A percentile compares a stretch with the other conserved stretches of the same genome.
phyloP scores from a whole-genome alignment of 2,329 filamentous ascomycete species.

The Berkeleyomyces rouxiae region DNA sequence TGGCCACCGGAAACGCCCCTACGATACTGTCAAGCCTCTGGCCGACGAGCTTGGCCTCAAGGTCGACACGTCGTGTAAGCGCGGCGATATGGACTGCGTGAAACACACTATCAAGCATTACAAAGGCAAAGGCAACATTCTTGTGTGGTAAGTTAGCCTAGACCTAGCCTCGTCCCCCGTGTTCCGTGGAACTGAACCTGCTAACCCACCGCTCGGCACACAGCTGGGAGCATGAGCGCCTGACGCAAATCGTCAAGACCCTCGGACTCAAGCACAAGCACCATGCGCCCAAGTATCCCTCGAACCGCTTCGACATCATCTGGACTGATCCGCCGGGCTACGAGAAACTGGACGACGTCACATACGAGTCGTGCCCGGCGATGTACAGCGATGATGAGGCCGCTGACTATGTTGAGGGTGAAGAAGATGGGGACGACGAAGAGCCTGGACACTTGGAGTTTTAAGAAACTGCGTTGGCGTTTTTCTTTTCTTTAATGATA shows the following conservation, averaged over 20 bases:
- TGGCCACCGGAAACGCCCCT: slow-evolving; percentile 35
- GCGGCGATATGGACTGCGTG: slow-evolving; percentile 39
- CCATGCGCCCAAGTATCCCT: slow-evolving; percentile 31
- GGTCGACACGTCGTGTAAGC: slow-evolving; percentile 38
- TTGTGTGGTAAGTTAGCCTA: slow-evolving; percentile 31
- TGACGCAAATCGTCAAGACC: slow-evolving; percentile 34
- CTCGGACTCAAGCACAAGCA: slow-evolving; percentile 31
- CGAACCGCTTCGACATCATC: slow-evolving; percentile 35
- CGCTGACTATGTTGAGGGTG: not conserved
- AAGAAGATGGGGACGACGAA: not conserved
- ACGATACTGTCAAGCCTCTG: slow-evolving; percentile 39
- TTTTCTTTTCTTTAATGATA: no score
- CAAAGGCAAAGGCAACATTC: slow-evolving; percentile 34
- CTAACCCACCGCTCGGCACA: not conserved
- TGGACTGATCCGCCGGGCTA: slow-evolving; percentile 40
- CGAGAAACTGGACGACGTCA: slow-evolving; percentile 25
- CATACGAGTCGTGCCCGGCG: slow-evolving; percentile 8
- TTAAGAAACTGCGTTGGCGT: no score
- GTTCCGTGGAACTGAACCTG: not conserved
- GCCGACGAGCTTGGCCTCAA: slow-evolving; percentile 36
- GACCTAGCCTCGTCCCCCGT: not conserved
- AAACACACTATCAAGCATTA: slow-evolving; percentile 31
- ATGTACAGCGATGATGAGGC: not conserved
- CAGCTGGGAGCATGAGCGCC: slow-evolving; percentile 40
- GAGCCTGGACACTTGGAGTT: not conserved